These are phyloP conservation scores for Quillaja saponaria DNA, from an alignment of 306 rosid genomes.

Conservation along the genomic window DNA sequence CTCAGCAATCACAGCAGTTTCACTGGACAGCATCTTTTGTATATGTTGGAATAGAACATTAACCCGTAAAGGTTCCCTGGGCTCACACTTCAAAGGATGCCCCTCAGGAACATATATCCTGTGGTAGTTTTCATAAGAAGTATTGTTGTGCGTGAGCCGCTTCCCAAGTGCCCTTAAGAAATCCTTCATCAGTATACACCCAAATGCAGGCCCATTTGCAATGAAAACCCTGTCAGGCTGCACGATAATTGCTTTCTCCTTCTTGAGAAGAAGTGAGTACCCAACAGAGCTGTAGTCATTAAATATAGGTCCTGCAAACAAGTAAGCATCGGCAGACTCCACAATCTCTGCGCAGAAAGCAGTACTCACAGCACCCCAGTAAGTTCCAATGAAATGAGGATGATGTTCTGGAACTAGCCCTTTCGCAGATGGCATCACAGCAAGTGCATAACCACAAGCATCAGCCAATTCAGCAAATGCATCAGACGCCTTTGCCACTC, in stretches of 20 bases:
- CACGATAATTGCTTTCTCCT: conserved; percentile 57
- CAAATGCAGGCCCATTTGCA: conserved; percentile 57
- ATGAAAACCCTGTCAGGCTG: conserved; percentile 58
- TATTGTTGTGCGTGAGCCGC: conserved; percentile 39
- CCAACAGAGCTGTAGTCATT: conserved; percentile 72
- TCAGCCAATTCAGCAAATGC: conserved; percentile 56
- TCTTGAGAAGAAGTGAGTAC: conserved; percentile 65
- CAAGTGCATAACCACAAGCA: conserved; percentile 48
- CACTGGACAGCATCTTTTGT: conserved; percentile 49
- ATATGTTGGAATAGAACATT: conserved; percentile 61
- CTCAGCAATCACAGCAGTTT: conserved; percentile 67
- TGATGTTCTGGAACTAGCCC: conserved; percentile 60
- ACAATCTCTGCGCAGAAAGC: conserved; percentile 65
- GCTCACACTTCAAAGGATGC: conserved; percentile 46
- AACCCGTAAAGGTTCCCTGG: conserved; percentile 57
- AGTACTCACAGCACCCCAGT: conserved; percentile 70
- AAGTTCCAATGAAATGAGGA: conserved; percentile 62
- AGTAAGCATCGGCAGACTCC: conserved; percentile 62
- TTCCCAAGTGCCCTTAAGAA: conserved; percentile 49
- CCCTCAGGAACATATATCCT: conserved; percentile 71
- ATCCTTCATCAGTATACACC: conserved; percentile 64
- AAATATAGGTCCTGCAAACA: conserved; percentile 66
- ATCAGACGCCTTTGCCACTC: conserved; percentile 51
- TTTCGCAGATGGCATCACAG: conserved; percentile 71
- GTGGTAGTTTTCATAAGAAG: conserved; percentile 50